phyloP scores from a whole-genome alignment of 495 filamentous ascomycete species.

The Podospora tetraspora region DNA sequence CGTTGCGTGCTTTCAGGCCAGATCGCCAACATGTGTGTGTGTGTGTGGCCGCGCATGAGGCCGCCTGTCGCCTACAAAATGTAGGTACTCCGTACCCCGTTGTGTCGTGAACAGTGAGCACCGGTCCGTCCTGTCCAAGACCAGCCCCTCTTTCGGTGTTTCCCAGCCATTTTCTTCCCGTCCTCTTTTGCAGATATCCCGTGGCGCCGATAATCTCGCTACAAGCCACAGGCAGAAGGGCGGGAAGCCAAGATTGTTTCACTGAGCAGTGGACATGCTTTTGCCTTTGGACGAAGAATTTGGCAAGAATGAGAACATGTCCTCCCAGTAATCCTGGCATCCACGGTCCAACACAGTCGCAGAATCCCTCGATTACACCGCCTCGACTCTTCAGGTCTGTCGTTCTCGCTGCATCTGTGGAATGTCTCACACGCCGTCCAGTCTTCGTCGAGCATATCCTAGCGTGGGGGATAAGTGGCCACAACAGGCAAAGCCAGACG shows the following conservation, averaged over 20 bases:
- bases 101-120: neutral
- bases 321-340: neutral
- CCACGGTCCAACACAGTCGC: neutral
- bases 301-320: neutral
- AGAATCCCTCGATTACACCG: neutral
- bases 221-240: neutral
- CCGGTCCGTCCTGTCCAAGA: neutral
- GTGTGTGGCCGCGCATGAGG: neutral
- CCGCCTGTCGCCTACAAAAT: neutral
- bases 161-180: neutral
- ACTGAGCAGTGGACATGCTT: neutral
- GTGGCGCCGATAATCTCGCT: neutral
- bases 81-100: neutral
- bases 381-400: neutral
- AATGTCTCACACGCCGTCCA: neutral
- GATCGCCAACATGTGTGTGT: neutral
- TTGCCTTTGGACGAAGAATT: neutral
- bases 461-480: neutral
- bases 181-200: neutral
- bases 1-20: neutral
- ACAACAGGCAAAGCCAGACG: conserved; percentile 4
- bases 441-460: neutral
- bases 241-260: neutral
- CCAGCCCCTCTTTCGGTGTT: neutral
- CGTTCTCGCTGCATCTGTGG: neutral